Evolutionary conservation across 768 basidiomycete species (phyloP).

Genomic region (Tubosaeta sp.): DNA sequence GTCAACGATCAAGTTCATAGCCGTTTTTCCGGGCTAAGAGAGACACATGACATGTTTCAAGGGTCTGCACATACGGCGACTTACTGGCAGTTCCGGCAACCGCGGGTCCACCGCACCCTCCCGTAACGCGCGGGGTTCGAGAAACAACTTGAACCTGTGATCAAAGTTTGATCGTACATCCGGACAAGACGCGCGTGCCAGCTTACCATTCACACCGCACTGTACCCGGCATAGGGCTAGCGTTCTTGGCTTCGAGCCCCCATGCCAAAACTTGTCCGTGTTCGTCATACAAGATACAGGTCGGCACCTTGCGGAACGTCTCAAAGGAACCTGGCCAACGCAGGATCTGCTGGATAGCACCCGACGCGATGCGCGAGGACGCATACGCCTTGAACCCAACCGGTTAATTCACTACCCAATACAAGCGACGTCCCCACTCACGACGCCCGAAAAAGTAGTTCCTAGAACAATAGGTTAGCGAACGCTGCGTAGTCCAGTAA

Average conservation of each 20-base stretch:
- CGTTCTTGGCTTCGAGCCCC: constrained; percentile 86
- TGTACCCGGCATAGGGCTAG: constrained; percentile 62
- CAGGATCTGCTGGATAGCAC: constrained; percentile 78
- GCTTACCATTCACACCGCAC: constrained; percentile 52
- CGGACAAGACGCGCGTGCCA: neutral
- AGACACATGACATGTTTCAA: constrained; percentile 3
- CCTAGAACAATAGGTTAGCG: constrained; percentile 38
- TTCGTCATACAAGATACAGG: constrained; percentile 79
- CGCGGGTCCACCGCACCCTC: constrained; percentile 72
- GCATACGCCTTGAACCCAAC: constrained; percentile 62
- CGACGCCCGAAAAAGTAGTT: constrained; percentile 85
- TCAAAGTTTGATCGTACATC: neutral
- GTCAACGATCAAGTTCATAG: constrained; percentile 78
- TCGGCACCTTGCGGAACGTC: constrained; percentile 83
- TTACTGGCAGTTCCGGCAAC: constrained; percentile 72
- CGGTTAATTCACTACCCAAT: constrained; percentile 4
- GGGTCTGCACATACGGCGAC: constrained; percentile 24
- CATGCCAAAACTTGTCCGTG: constrained; percentile 71
- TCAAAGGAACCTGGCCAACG: constrained; percentile 85
- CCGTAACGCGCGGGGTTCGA: constrained; percentile 77
- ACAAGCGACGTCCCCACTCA: constrained; percentile 37
- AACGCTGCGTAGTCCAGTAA: neutral
- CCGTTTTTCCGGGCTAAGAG: constrained; percentile 63
- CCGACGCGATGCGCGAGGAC: constrained; percentile 76
- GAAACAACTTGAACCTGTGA: constrained; percentile 81